Conservation (phyloP, 768 basidiomycete genomes). For the Steccherinum ochraceum region DNA sequence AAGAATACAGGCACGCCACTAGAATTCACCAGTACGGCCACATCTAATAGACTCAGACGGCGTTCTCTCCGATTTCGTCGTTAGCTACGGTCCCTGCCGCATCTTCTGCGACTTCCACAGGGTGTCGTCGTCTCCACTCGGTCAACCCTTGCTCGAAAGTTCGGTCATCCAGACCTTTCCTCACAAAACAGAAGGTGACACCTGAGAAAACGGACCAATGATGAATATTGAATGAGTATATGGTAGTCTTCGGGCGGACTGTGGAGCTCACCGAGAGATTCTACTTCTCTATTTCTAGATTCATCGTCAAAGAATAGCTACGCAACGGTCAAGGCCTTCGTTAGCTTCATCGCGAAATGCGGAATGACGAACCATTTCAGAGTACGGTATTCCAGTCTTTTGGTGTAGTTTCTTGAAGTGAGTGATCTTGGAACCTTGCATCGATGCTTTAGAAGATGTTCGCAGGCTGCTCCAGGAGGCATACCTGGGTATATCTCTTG, state of each 20-base stretch:
- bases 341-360: not conserved
- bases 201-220: constrained; percentile 34
- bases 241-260: not conserved
- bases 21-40: no score
- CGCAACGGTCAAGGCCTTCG: not conserved
- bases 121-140: constrained; percentile 56
- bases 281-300: constrained; percentile 37
- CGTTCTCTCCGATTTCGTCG: not conserved
- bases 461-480: no score
- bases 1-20: no score
- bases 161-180: constrained; percentile 50
- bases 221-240: not conserved
- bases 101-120: constrained; percentile 20
- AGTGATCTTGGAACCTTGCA: constrained; percentile 65
- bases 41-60: no score
- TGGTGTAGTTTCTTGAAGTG: constrained; percentile 68
- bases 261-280: constrained; percentile 25
- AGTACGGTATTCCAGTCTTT: constrained; percentile 46
- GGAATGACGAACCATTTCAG: constrained; percentile 40
- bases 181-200: constrained; percentile 76
- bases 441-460: not conserved
- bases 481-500: constrained; percentile 69
- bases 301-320: constrained; percentile 51
- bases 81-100: not conserved
- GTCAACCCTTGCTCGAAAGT: constrained; percentile 65